These are phyloP conservation scores for Coemansia sp. DNA, from an alignment of 192 early-diverging fungal species.

Conservation along the genomic window DNA sequence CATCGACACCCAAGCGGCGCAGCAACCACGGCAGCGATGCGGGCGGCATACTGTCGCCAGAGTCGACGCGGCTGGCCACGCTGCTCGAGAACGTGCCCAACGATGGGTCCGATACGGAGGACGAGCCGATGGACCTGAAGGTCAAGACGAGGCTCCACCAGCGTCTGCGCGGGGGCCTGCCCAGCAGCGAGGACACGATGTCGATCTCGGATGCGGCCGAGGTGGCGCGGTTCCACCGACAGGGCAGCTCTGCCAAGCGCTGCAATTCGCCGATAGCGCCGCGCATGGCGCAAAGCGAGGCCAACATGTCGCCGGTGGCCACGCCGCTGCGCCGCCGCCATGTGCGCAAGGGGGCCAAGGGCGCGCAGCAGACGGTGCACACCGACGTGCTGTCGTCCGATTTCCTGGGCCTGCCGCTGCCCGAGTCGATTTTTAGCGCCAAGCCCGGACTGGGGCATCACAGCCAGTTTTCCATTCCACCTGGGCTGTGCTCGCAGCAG, in stretches of 20 bases:
- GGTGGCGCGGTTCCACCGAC: conserved; percentile 46
- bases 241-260: conserved; percentile 24
- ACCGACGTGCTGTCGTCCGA: conserved; percentile 46
- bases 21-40: conserved; percentile 3
- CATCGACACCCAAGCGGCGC: conserved; percentile 19
- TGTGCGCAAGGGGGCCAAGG: conserved; percentile 15
- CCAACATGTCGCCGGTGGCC: conserved; percentile 19
- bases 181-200: conserved; percentile 45
- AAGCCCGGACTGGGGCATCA: conserved; percentile 21
- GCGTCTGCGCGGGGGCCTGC: background rate
- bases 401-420: conserved; percentile 45
- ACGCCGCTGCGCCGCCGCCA: conserved; percentile 20
- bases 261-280: conserved; percentile 23
- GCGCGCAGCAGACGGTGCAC: conserved; percentile 19
- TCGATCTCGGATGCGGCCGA: conserved; percentile 45
- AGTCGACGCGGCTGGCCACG: conserved; percentile 35
- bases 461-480: conserved; percentile 13
- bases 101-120: conserved; percentile 41
- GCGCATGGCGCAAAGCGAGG: conserved; percentile 45
- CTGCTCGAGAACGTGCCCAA: conserved; percentile 39
- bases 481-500: conserved; percentile 33
- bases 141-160: conserved; percentile 1
- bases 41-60: conserved; percentile 31
- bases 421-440: conserved; percentile 42
- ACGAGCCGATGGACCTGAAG: conserved; percentile 33